Conservation (phyloP, 1,284 basidiomycete species). For the Cutaneotrichosporon sp. region DNA sequence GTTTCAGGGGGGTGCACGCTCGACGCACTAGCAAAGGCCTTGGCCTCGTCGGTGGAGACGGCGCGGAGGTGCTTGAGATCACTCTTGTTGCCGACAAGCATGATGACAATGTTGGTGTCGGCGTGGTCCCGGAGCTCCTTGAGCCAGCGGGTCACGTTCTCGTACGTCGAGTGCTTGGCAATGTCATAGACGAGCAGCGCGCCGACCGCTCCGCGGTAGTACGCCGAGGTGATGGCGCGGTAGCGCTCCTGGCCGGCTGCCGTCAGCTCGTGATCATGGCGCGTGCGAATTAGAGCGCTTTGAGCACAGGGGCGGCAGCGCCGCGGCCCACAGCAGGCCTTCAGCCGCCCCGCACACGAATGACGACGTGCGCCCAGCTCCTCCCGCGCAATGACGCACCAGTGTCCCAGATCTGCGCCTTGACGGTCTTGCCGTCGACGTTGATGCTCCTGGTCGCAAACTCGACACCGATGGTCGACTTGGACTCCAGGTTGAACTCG, state of each 20-base stretch:
- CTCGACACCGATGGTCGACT: constrained; percentile 99
- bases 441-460: constrained; percentile 95
- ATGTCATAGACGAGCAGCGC: constrained; percentile 92
- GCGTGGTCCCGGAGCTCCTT: constrained; percentile 96
- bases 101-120: constrained; percentile 90
- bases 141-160: constrained; percentile 95
- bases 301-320: not conserved
- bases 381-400: constrained; percentile 58
- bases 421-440: constrained; percentile 95
- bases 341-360: not conserved
- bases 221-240: constrained; percentile 97
- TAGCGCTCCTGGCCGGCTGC: constrained; percentile 97
- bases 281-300: not conserved
- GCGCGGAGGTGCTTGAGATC: constrained; percentile 97
- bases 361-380: not conserved
- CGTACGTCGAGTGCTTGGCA: constrained; percentile 92
- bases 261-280: constrained; percentile 2
- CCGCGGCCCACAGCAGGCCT: not conserved
- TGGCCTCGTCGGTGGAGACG: constrained; percentile 91
- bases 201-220: constrained; percentile 97
- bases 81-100: constrained; percentile 95
- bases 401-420: constrained; percentile 99
- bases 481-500: constrained; percentile 98
- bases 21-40: constrained; percentile 73
- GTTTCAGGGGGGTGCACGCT: not conserved